Base-by-base conservation (phyloP, 1,139 yeast genomes). In the Lodderomyces metapsilosis region DNA sequence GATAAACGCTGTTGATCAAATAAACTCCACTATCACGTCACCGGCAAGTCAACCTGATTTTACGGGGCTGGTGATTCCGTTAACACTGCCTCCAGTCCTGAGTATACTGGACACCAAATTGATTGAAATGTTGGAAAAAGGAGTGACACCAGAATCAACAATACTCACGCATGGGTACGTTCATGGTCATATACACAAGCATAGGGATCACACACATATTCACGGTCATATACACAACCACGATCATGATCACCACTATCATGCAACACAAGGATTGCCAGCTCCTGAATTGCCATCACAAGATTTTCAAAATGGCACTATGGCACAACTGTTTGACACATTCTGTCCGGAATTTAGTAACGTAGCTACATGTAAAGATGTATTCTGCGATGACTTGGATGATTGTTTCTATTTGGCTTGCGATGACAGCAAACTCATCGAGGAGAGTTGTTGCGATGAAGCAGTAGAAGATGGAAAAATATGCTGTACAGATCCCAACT, bases 131-230 rank as follows among this genome's bases (percentile, higher is more conserved):
- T 24, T 32, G 24, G 24, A 18, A 18, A 32, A 8, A 5, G 35
- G 35, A 11, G 16, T 18, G 5, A 11, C 17, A 7, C 12, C 35
- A 6, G 24, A 32, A 20, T 32, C 24, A n/a, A 25, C 35, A n/a
- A 27, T 46, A 6, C 31, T 48, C 22, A 65, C 72, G 13, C 78
- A 77, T 48, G 84, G 85, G 12, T 71, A 76, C 37, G 82, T 81
- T 13, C 87, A 82, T 59, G 87, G 87, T 1, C 87, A 82, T 53
- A 80, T 82, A 25, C 87, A 82, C 57, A 78, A 76, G 52, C 84
- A 79, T 53, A 69, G 73, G 46, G 78, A 79, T 52, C 79, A 81
- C 53, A 79, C 85, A 7, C 83, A 80, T 50, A 80, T 81, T 17
- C 88, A 82, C 54, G 88, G 87, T 2, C 87, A 82, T 54, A 77